Base-by-base conservation (phyloP, 129 eudicot species). In the Helianthus tuberosus region DNA sequence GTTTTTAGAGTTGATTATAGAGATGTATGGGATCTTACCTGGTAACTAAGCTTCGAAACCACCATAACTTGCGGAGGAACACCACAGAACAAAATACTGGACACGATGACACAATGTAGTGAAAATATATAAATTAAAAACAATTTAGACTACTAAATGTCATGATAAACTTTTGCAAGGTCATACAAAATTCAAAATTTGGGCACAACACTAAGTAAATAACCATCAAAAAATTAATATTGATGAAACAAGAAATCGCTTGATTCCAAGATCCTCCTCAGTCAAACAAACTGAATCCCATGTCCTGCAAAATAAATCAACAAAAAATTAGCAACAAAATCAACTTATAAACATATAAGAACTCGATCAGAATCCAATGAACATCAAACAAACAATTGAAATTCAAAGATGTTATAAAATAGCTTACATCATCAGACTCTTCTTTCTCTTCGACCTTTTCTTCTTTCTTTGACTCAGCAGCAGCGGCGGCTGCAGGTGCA, bases 221-320 rank as follows among this genome's bases (percentile, higher is more conserved):
- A 35, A 63, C 77, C 43, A 53, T 64, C 72, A 52, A 78, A 78
- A 62, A 53, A 41, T 11, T 11, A 63, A 41, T 68, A 76, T 67
- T 47, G 52, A 68, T 7, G 46, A 77, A 61, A 77, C 38, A 35
- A 35, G 32, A 68, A 43, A 58, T 47, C 47, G 14, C 53, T 76
- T 47, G 62, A 57, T 76, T 58, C 15, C 32, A 35, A 35, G 75
- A 43, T 46, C 61, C 58, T 79, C 80, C 58, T 79, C 80, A 89
- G 64, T 89, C 92, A 55, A 89, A 89, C 39, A 89, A 91, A 79
- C 96, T 80, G 88, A 89, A 86, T 60, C 96, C 89, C 91, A 89
- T 81, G 35, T 89, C 96, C 95, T 88, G 91, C 80, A 71, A 17
- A 12, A 15, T 5, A 5, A 48, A 58, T 27, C 5, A 66, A 2